Percentiles rank a stretch among this genome's conserved stretches.
phyloP scores from a whole-genome alignment of 441 rosid genomes.

The Theobroma grandiflorum region DNA sequence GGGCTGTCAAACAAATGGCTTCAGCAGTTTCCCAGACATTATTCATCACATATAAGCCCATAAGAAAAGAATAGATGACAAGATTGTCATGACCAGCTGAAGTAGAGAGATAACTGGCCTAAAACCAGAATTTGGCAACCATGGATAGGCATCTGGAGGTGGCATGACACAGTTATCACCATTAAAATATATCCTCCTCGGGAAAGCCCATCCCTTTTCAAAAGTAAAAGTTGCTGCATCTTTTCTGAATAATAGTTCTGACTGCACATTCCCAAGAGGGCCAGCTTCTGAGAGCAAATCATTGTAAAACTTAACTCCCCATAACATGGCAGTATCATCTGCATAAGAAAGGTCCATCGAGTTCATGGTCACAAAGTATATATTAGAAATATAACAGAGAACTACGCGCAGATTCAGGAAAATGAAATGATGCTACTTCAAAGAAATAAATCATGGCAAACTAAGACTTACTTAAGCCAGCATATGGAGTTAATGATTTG shows the following conservation, averaged over 20 bases:
- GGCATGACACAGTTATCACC: conserved; percentile 99
- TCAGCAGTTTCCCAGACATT: conserved; percentile 19
- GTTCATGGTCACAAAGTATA: not conserved
- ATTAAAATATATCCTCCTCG: conserved; percentile 88
- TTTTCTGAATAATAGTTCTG: conserved; percentile 86
- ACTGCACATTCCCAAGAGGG: conserved; percentile 84
- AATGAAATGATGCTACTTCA: not conserved
- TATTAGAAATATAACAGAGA: conserved; percentile 18
- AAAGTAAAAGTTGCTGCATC: conserved; percentile 85
- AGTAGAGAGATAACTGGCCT: conserved; percentile 41
- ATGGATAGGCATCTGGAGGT: conserved; percentile 92
- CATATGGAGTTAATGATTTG: conserved; percentile 73
- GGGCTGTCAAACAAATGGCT: conserved; percentile 29
- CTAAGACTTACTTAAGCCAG: conserved; percentile 58
- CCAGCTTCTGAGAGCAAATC: conserved; percentile 87
- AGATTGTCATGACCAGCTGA: conserved; percentile 37
- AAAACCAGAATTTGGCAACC: conserved; percentile 73
- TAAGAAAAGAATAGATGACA: conserved; percentile 43
- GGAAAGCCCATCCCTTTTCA: conserved; percentile 98
- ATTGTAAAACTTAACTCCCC: conserved; percentile 88
- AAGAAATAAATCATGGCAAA: conserved; percentile 8
- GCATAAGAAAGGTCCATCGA: conserved; percentile 30
- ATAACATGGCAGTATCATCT: conserved; percentile 96
- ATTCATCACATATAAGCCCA: conserved; percentile 43
- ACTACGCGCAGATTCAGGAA: not conserved